These are phyloP conservation scores for Drechslerella dactyloides DNA, from an alignment of 2,329 filamentous ascomycete species.

Conservation along the genomic window DNA sequence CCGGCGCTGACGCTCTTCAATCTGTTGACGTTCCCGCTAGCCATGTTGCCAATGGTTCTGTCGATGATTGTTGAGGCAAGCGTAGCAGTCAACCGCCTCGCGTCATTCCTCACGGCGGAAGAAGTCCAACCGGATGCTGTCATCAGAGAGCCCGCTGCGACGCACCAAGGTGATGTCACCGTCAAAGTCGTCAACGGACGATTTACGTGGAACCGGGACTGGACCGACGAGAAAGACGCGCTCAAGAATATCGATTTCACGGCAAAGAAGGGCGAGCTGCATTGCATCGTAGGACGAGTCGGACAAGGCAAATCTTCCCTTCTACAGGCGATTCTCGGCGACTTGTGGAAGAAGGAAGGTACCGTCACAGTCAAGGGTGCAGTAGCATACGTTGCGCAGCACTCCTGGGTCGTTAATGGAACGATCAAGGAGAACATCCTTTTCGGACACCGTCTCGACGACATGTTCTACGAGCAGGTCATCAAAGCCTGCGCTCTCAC, in stretches of 20 bases:
- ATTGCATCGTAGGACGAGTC: constrained; percentile 92
- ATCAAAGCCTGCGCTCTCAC: constrained; percentile 86
- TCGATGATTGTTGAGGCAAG: constrained; percentile 92
- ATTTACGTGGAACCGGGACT: constrained; percentile 86
- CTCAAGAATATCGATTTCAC: constrained; percentile 85
- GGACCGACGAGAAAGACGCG: constrained; percentile 63
- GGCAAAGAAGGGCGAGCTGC: constrained; percentile 89
- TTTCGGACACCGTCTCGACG: constrained; percentile 92
- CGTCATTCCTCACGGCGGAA: constrained; percentile 82
- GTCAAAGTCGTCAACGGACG: constrained; percentile 81
- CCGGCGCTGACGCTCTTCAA: constrained; percentile 94
- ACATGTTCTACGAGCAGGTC: constrained; percentile 91
- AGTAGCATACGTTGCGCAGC: constrained; percentile 89
- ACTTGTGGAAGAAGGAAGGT: constrained; percentile 87
- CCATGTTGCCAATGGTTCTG: constrained; percentile 96
- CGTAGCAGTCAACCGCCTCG: constrained; percentile 87
- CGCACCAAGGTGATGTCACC: constrained; percentile 81
- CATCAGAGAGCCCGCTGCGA: constrained; percentile 69
- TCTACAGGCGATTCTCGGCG: constrained; percentile 83
- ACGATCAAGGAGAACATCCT: constrained; percentile 96
- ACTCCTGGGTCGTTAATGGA: constrained; percentile 96
- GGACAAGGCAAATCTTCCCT: constrained; percentile 94
- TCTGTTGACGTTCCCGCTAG: constrained; percentile 89
- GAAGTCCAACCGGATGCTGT: constrained; percentile 89
- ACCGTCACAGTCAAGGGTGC: constrained; percentile 80